These are phyloP conservation scores for Styphnolobium japonicum DNA, from an alignment of 306 rosid species.

Conservation along the genomic window DNA sequence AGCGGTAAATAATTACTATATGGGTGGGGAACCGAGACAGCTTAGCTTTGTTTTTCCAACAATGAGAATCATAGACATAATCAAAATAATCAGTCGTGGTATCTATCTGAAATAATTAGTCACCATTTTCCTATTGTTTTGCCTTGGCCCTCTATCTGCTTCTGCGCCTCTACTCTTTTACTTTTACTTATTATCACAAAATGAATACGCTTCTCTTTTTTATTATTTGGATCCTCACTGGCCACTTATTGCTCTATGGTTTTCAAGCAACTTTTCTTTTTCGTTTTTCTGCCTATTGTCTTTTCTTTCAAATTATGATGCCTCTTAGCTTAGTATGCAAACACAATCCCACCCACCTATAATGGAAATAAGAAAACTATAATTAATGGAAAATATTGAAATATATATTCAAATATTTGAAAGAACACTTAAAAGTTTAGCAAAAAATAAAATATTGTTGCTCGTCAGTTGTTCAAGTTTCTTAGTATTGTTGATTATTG, in stretches of 20 bases:
- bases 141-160: slow-evolving; percentile 53
- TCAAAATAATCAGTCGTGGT: slow-evolving; percentile 74
- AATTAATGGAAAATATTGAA: not conserved
- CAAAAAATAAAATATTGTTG: not conserved
- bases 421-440: not conserved
- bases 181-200: slow-evolving; percentile 60
- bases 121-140: slow-evolving; percentile 71
- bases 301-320: slow-evolving; percentile 41
- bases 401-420: no score
- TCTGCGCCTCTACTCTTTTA: slow-evolving; percentile 57
- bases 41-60: slow-evolving; percentile 69
- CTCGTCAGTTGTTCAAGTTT: not conserved
- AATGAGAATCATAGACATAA: slow-evolving; percentile 66
- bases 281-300: slow-evolving; percentile 34
- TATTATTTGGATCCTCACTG: slow-evolving; percentile 46
- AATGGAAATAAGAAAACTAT: not conserved
- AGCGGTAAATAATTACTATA: slow-evolving; percentile 49
- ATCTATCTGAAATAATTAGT: slow-evolving; percentile 80
- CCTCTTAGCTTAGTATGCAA: slow-evolving; percentile 22
- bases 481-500: not conserved
- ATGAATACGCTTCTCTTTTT: slow-evolving; percentile 40
- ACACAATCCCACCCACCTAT: not conserved
- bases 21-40: slow-evolving; percentile 62
- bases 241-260: slow-evolving; percentile 52
- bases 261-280: slow-evolving; percentile 45